These are phyloP conservation scores for Ophiostoma triangulosporum DNA, from an alignment of 2,329 filamentous ascomycete species.

Conservation along the genomic window DNA sequence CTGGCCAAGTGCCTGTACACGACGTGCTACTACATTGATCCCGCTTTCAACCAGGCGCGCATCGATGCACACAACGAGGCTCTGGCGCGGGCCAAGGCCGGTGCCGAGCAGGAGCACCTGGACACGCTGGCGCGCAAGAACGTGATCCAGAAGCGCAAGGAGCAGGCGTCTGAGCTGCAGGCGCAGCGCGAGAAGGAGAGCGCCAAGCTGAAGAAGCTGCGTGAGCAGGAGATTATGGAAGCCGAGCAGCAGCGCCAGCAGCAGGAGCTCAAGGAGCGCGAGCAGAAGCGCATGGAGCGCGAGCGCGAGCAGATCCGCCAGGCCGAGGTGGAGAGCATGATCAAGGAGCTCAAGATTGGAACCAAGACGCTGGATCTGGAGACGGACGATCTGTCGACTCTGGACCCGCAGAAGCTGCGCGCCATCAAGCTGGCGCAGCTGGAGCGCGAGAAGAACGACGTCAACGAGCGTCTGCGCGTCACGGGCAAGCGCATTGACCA, in stretches of 20 bases:
- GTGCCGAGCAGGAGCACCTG: slow-evolving; percentile 81
- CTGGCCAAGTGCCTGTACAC: slow-evolving; percentile 83
- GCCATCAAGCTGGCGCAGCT: slow-evolving; percentile 90
- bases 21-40: slow-evolving; percentile 92
- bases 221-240: slow-evolving; percentile 77
- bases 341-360: slow-evolving; percentile 80
- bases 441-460: slow-evolving; percentile 94
- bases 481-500: slow-evolving; percentile 95
- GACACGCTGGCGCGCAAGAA: slow-evolving; percentile 77
- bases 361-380: slow-evolving; percentile 66
- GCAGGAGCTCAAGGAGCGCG: slow-evolving; percentile 86
- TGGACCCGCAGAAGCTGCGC: slow-evolving; percentile 82
- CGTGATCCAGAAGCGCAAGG: slow-evolving; percentile 92
- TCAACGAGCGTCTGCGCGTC: slow-evolving; percentile 79
- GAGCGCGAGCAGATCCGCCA: slow-evolving; percentile 83
- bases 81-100: slow-evolving; percentile 67
- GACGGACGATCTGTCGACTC: slow-evolving; percentile 65
- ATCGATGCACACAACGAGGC: slow-evolving; percentile 67
- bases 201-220: slow-evolving; percentile 72
- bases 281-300: slow-evolving; percentile 70
- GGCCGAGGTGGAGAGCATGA: slow-evolving; percentile 86
- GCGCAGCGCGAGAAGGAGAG: slow-evolving; percentile 87
- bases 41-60: slow-evolving; percentile 71
- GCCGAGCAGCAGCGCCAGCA: slow-evolving; percentile 78
- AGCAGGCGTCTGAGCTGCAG: slow-evolving; percentile 77